Base-by-base conservation (phyloP, 2,329 filamentous ascomycete genomes). In the Aspergillus sp. region DNA sequence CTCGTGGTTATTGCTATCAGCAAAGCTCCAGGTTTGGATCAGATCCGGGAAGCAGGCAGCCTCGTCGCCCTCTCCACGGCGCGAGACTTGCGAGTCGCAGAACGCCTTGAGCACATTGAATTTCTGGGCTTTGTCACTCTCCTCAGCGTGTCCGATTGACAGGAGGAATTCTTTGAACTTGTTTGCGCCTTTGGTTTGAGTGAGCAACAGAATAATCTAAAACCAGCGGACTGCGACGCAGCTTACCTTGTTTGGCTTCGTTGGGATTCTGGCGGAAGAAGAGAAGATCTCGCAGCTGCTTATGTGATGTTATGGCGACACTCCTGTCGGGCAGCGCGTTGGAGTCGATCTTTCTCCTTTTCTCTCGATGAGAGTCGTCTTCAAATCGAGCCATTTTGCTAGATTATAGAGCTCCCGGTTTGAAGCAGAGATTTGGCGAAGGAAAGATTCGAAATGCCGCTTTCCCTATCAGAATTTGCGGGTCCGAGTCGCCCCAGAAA, bases 21-120 rank as follows among this genome's bases (percentile, higher is more conserved):
- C 86, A 63, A 83, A 86, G 29, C 77, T 78, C 89, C 89, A 96
- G 37, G 79, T 86, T 48, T 93, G 82, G 61, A 93, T 82, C 24
- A 96, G 64, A 48, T 94, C 85, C 2, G 72, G 64, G 17, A 96
- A 72, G 45, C 80, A 85, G 15, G 79, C 67, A 5, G 73, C 68
- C 32, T 74, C 71, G 24, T 77, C 74, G 19, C 66, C 64, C 12
- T 58, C 52, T 31, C 47, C 53, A 11, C 58, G 60, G 39, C 58
- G 58, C 12, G 67, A 63, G 37, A 66, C 69, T 50, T 78, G 72
- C 27, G 67, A 64, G 27, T 77, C 71, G 39, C 66, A 64, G 42
- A 67, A 69, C 25, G 56, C 52, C 42, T 66, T 64, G 28, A 70
- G 52, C 24, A 67, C 51, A 33, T 53, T 55, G 31, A 66, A 51